Percentiles rank a stretch among this genome's conserved stretches.
phyloP scores from a whole-genome alignment of 2,329 filamentous ascomycete genomes.

The Trichoderma pleuroti region DNA sequence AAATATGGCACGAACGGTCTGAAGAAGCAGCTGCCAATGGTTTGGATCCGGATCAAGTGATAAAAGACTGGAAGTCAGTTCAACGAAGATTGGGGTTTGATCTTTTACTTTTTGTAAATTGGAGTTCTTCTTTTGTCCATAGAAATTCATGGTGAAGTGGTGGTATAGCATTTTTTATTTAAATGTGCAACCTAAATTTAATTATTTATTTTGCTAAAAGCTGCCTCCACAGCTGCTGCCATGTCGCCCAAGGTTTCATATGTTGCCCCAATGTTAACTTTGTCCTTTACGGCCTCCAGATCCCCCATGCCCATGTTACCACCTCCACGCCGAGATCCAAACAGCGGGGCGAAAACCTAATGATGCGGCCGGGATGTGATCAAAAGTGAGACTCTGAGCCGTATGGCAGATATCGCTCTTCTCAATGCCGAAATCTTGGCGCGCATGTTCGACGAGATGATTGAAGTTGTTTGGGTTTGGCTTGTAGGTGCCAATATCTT shows the following conservation, averaged over 20 bases:
- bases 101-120: neutral
- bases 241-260: conserved; percentile 53
- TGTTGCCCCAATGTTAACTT: conserved; percentile 50
- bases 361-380: conserved; percentile 61
- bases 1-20: neutral
- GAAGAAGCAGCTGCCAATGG: neutral
- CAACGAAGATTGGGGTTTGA: conserved; percentile 1
- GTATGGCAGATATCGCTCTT: conserved; percentile 58
- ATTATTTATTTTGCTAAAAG: neutral
- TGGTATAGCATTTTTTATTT: neutral
- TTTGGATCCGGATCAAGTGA: neutral
- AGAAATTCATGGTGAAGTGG: neutral
- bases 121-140: neutral
- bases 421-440: conserved; percentile 49
- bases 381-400: conserved; percentile 62
- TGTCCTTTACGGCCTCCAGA: conserved; percentile 43
- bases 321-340: conserved; percentile 58
- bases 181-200: neutral
- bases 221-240: conserved; percentile 40
- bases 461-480: conserved; percentile 61
- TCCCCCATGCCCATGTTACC: conserved; percentile 32
- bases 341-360: conserved; percentile 53
- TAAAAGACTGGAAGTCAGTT: neutral
- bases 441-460: conserved; percentile 52
- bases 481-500: conserved; percentile 70